A percentile compares a stretch with the other conserved stretches of the same genome.
These are phyloP conservation scores for Thelonectria blattea DNA, from an alignment of 2,329 filamentous ascomycete genomes.

Conservation along the genomic window DNA sequence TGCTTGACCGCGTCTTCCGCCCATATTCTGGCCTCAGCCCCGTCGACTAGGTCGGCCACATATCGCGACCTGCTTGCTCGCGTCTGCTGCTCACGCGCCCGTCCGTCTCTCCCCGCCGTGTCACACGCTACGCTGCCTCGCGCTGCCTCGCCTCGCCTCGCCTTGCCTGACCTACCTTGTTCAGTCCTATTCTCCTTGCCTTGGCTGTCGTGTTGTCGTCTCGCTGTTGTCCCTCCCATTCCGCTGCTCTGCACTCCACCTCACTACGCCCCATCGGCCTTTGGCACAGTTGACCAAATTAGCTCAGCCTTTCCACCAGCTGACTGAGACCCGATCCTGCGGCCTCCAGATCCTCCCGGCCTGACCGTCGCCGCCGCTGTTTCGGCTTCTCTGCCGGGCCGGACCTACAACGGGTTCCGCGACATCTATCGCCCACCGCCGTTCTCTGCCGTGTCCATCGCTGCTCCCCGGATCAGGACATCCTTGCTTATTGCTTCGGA, in stretches of 20 bases:
- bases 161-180: neutral
- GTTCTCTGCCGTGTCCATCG: conserved; percentile 13
- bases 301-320: conserved; percentile 6
- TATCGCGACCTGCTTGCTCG: conserved; percentile 29
- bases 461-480: conserved; percentile 14
- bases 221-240: conserved; percentile 7
- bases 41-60: conserved; percentile 30
- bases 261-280: conserved; percentile 4
- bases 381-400: conserved; percentile 28
- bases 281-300: neutral
- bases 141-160: neutral
- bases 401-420: conserved; percentile 30
- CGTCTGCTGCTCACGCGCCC: conserved; percentile 23
- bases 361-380: conserved; percentile 16
- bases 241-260: neutral
- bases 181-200: neutral
- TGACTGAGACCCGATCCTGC: conserved; percentile 17
- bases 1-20: conserved; percentile 18
- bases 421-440: conserved; percentile 22
- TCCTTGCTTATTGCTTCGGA: conserved; percentile 12
- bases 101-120: conserved; percentile 14
- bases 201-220: conserved; percentile 18
- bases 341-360: conserved; percentile 23
- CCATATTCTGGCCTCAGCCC: conserved; percentile 18
- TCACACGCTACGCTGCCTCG: conserved; percentile 3